Base-by-base conservation (phyloP, 2,329 filamentous ascomycete genomes). In the Pseudogymnoascus sp. region DNA sequence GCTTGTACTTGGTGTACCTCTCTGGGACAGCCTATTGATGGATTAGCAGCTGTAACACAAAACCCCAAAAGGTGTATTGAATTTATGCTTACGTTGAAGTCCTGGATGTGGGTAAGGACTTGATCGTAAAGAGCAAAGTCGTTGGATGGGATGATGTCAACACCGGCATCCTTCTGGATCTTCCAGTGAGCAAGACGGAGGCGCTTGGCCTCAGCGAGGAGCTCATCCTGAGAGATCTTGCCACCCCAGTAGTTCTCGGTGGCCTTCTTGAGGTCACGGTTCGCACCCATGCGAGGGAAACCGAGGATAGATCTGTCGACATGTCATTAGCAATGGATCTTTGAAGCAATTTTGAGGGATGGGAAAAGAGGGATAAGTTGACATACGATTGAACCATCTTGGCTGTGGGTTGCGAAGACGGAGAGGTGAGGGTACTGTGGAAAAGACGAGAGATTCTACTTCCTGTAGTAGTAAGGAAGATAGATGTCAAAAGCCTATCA, bases 251-350 rank as follows among this genome's bases (percentile, higher is more conserved):
- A 99, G 76, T 92, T 90, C 79, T 99, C 94, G 68, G 92, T 99
- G 74, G 94, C 94, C 86, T 99, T 99, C 88, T 99, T 99, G 76
- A 99, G 86, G 83, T 99, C 94, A 86, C 94, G 91, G 79, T 95
- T 89, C 72, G 84, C 89, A 79, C 94, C 94, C 90, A 97, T 96
- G 74, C 94, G 92, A 76, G 94, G 94, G 85, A 99, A 99, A 80
- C 94, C 94, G 76, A 99, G 88, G 76, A 99, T 83, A 69, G 94
- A 67, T 66, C 69, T 71, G 58, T 63, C 19, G 56, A 1, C 8
- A 19, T 34, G 13, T 34, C 33, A 26, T 59, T 52, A 61, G 64
- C 59, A 65, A 61, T 60, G 41, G 61, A 30, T 33, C 59, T 30
- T 33, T 41, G 23, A 6, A 56, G 37, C 15, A 33, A 45, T 52